Evolutionary conservation across 352 stramenopile species (phyloP).

Genomic region (Phytophthora fragariaefolia): DNA sequence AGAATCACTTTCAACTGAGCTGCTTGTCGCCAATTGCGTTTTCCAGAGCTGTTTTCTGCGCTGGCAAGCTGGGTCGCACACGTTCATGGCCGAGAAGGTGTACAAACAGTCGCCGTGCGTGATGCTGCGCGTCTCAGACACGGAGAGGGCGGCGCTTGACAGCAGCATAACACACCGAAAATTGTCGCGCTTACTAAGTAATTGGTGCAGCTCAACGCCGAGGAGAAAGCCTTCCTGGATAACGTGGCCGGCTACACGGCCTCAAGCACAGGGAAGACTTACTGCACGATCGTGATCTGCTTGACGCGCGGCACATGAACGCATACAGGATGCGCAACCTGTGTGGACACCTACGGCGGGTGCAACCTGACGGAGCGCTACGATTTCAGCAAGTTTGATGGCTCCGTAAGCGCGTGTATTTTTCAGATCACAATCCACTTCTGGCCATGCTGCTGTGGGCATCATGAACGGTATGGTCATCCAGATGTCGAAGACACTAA

Average conservation of each 20-base stretch:
- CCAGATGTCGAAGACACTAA: too few relatives aligned
- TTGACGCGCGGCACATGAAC: background rate
- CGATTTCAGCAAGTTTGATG: background rate
- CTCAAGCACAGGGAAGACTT: background rate
- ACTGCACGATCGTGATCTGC: background rate
- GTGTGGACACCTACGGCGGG: too few relatives aligned
- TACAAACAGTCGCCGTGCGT: background rate
- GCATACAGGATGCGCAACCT: too few relatives aligned
- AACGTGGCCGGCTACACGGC: background rate
- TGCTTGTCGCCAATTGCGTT: too few relatives aligned
- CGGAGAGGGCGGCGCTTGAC: background rate
- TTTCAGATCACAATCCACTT: too few relatives aligned
- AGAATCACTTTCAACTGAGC: too few relatives aligned
- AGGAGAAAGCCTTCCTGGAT: background rate
- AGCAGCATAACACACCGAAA: background rate
- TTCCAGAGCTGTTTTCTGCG: too few relatives aligned
- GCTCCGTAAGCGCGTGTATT: too few relatives aligned
- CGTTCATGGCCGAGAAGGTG: background rate
- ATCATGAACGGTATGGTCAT: too few relatives aligned
- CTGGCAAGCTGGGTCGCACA: too few relatives aligned
- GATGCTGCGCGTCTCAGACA: background rate
- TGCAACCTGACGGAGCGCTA: background rate
- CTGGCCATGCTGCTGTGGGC: too few relatives aligned
- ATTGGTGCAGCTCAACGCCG: background rate
- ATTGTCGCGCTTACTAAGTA: background rate